These are phyloP conservation scores for Penicillium argentinense DNA, from an alignment of 495 filamentous ascomycete species.

Conservation along the genomic window DNA sequence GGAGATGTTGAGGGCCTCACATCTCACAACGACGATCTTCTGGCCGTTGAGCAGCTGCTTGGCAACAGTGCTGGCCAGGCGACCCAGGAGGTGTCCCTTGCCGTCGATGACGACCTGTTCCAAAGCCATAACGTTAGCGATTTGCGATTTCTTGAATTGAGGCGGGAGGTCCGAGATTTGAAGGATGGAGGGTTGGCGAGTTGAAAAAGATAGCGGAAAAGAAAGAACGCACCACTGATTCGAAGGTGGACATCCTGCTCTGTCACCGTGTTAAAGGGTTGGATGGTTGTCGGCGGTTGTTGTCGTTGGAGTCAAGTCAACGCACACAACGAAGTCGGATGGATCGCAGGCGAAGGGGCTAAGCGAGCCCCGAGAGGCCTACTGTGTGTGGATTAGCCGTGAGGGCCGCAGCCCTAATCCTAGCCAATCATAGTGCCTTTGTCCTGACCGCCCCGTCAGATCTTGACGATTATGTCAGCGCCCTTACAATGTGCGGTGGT, in stretches of 20 bases:
- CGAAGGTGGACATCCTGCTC: slow-evolving; percentile 96
- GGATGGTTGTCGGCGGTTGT: slow-evolving; percentile 52
- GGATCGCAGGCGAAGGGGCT: slow-evolving; percentile 39
- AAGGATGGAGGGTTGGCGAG: slow-evolving; percentile 3
- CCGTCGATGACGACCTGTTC: slow-evolving; percentile 93
- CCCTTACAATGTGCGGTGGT: background rate
- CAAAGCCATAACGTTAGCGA: slow-evolving; percentile 32
- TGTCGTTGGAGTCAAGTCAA: slow-evolving; percentile 49
- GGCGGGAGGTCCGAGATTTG: slow-evolving; percentile 6
- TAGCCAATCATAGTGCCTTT: slow-evolving; percentile 15
- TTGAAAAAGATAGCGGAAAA: slow-evolving; percentile 4
- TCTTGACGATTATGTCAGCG: slow-evolving; percentile 8
- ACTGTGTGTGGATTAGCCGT: slow-evolving; percentile 37
- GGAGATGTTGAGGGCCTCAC: slow-evolving; percentile 99
- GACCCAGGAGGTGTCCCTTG: slow-evolving; percentile 99
- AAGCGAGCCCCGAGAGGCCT: slow-evolving; percentile 36
- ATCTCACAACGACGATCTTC: slow-evolving; percentile 98
- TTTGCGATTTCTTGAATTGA: slow-evolving; percentile 9
- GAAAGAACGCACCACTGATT: slow-evolving; percentile 81
- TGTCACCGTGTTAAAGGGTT: slow-evolving; percentile 44
- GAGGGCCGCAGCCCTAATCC: slow-evolving; percentile 47
- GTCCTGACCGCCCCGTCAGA: background rate
- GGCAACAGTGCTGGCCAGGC: slow-evolving; percentile 96
- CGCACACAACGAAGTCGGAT: slow-evolving; percentile 50
- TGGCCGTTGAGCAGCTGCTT: slow-evolving; percentile 99